These are phyloP conservation scores for Acer campestre DNA, from an alignment of 345 rosid genomes.

Conservation along the genomic window DNA sequence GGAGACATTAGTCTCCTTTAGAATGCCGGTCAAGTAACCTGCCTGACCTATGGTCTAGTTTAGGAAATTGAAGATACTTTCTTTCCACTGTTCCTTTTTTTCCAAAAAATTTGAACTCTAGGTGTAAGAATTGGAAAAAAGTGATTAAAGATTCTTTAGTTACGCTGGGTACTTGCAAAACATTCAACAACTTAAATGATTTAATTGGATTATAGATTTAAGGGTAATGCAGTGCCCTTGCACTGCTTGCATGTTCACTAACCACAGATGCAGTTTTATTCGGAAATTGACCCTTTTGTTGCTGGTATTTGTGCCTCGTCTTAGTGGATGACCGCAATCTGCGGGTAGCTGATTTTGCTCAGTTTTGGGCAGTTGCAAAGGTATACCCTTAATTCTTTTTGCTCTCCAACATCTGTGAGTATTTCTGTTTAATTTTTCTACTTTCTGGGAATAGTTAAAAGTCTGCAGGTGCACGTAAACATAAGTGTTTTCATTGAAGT, in stretches of 20 bases:
- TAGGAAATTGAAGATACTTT: slow-evolving; percentile 24
- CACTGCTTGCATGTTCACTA: slow-evolving; percentile 89
- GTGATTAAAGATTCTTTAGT: slow-evolving; percentile 27
- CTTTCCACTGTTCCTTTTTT: slow-evolving; percentile 17
- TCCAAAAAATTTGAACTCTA: slow-evolving; percentile 24
- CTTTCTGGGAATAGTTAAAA: slow-evolving; percentile 39
- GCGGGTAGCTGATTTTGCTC: slow-evolving; percentile 99
- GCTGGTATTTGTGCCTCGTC: slow-evolving; percentile 96
- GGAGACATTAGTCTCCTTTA: slow-evolving; percentile 8
- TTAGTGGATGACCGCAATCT: slow-evolving; percentile 99
- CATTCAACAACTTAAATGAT: slow-evolving; percentile 41
- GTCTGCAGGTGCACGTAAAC: slow-evolving; percentile 39
- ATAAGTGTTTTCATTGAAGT: slow-evolving; percentile 24
- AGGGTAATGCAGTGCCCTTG: slow-evolving; percentile 80
- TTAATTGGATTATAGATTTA: slow-evolving; percentile 61
- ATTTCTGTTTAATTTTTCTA: slow-evolving; percentile 32
- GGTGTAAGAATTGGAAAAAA: slow-evolving; percentile 31
- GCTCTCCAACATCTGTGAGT: slow-evolving; percentile 47
- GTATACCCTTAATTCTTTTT: slow-evolving; percentile 81
- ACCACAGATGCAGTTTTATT: slow-evolving; percentile 96
- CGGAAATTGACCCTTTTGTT: slow-evolving; percentile 96
- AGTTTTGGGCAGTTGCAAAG: slow-evolving; percentile 99
- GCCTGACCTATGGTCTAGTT: slow-evolving; percentile 31
- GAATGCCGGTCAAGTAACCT: slow-evolving; percentile 21
- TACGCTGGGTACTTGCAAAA: slow-evolving; percentile 28